A percentile compares a stretch with the other conserved stretches of the same genome.
These are phyloP conservation scores for Crotalaria pallida DNA, from an alignment of 306 rosid species.

Conservation along the genomic window DNA sequence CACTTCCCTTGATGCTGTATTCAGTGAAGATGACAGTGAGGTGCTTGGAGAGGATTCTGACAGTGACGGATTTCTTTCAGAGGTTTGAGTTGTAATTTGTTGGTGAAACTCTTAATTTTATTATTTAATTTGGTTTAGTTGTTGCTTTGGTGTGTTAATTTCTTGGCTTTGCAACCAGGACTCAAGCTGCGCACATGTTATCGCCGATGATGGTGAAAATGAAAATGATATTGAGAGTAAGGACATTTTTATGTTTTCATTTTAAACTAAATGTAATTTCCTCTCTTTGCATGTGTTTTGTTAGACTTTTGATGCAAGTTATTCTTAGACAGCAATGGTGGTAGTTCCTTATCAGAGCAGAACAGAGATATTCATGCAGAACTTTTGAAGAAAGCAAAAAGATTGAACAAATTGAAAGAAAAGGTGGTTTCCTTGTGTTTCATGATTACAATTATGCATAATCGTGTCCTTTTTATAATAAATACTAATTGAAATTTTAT, in stretches of 20 bases:
- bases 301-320: conserved; percentile 11
- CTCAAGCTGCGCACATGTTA: conserved; percentile 21
- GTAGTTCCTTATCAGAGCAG: conserved; percentile 40
- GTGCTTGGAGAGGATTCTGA: conserved; percentile 56
- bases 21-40: conserved; percentile 56
- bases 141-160: conserved; percentile 20
- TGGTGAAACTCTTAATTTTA: background rate
- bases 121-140: background rate
- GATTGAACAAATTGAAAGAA: conserved; percentile 56
- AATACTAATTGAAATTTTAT: background rate
- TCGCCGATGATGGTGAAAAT: conserved; percentile 36
- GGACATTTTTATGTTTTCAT: conserved; percentile 24
- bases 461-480: background rate
- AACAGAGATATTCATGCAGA: conserved; percentile 50
- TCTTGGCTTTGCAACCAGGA: conserved; percentile 43
- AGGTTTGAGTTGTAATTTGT: conserved; percentile 46
- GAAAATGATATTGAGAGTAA: conserved; percentile 42
- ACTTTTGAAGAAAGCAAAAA: conserved; percentile 50
- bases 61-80: conserved; percentile 85
- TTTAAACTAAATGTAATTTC: background rate
- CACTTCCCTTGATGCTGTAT: conserved; percentile 49
- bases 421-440: conserved; percentile 47
- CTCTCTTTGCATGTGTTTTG: background rate
- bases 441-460: conserved; percentile 4
- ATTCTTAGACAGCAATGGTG: conserved; percentile 41